These are phyloP conservation scores for Hevea brasiliensis DNA, from an alignment of 345 rosid genomes.

Conservation along the genomic window DNA sequence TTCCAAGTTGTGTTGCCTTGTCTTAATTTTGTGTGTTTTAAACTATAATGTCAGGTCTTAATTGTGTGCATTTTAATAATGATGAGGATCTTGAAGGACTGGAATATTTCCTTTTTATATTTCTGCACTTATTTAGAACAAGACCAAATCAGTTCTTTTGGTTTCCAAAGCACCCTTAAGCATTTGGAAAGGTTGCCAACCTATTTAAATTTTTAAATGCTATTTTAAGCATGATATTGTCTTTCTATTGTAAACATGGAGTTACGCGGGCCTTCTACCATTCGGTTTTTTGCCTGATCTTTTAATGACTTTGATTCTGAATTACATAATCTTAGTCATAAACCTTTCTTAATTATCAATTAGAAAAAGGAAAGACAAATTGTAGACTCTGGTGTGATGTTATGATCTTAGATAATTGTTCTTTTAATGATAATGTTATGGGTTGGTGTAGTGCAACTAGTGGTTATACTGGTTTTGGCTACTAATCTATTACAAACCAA, in stretches of 20 bases:
- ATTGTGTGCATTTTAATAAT: background rate
- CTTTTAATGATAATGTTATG: background rate
- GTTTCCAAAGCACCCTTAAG: background rate
- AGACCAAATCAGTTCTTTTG: background rate
- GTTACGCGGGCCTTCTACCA: background rate
- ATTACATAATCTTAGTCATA: background rate
- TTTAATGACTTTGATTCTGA: background rate
- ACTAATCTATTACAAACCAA: background rate
- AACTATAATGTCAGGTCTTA: background rate
- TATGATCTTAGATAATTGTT: background rate
- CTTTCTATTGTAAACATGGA: background rate
- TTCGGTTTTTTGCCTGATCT: background rate
- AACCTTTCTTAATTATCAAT: no score
- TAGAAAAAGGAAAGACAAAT: no score
- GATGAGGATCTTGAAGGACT: background rate
- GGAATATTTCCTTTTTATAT: background rate
- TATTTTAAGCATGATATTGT: background rate
- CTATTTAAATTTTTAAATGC: background rate
- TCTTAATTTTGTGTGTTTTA: background rate
- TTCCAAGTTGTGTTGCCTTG: background rate
- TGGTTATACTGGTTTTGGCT: background rate
- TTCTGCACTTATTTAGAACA: background rate
- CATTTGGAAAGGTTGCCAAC: background rate
- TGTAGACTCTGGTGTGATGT: background rate
- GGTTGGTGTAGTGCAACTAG: background rate